These are phyloP conservation scores for Naganishia cerealis DNA, from an alignment of 1,284 basidiomycete species.

Conservation along the genomic window DNA sequence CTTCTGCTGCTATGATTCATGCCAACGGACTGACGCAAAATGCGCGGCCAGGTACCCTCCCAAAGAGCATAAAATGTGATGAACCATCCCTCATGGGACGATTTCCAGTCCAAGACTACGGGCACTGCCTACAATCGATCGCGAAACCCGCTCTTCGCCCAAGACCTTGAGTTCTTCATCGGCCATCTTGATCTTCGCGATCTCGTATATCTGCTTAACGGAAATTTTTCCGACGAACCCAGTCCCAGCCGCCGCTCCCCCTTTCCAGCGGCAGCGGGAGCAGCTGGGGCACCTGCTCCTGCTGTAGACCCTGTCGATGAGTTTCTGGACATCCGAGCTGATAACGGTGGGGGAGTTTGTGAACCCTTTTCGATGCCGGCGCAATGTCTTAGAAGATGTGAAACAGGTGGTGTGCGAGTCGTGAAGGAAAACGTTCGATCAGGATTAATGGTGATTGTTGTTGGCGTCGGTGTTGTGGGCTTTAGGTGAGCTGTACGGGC, in stretches of 20 bases:
- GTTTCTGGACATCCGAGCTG: slow-evolving; percentile 5
- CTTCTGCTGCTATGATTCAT: too few species aligned
- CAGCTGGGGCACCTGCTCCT: slow-evolving; percentile 3
- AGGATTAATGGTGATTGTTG: slow-evolving; percentile 85
- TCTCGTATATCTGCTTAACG: slow-evolving; percentile 98
- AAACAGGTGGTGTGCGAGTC: slow-evolving; percentile 83
- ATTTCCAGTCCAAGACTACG: slow-evolving; percentile 81
- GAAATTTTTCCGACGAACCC: slow-evolving; percentile 72
- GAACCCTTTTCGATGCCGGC: slow-evolving; percentile 89
- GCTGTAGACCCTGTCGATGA: slow-evolving; percentile 13
- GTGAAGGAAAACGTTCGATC: slow-evolving; percentile 93
- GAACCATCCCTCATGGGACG: slow-evolving; percentile 54
- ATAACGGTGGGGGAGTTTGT: slow-evolving; percentile 40
- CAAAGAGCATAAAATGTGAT: not conserved
- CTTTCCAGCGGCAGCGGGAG: slow-evolving; percentile 4
- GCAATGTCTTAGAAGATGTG: slow-evolving; percentile 90
- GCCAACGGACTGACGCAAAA: too few species aligned
- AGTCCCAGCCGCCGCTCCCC: slow-evolving; percentile 31
- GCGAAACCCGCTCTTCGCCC: slow-evolving; percentile 79
- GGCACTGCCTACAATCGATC: slow-evolving; percentile 80
- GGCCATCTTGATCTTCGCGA: slow-evolving; percentile 91
- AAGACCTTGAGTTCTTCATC: slow-evolving; percentile 85
- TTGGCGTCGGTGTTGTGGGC: slow-evolving; percentile 83
- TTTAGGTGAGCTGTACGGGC: slow-evolving; percentile 84
- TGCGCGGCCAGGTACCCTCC: too few species aligned